Base-by-base conservation (phyloP, 805 yeast genomes). In the Yarrowia sp. region DNA sequence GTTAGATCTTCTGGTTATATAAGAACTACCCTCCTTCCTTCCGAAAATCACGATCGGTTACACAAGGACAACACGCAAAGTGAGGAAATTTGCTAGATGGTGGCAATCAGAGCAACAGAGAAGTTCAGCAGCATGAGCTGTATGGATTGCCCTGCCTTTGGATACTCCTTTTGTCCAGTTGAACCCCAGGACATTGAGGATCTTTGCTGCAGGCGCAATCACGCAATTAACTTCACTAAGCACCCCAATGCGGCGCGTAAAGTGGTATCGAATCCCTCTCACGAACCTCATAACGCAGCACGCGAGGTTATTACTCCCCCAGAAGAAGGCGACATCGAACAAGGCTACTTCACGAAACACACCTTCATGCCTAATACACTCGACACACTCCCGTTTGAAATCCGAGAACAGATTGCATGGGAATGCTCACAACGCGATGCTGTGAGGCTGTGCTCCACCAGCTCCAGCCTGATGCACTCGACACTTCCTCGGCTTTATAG, bases 371-470 rank as follows among this genome's bases (percentile, higher is more conserved):
- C 48, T 35, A 14, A 41, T 10, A 36, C 68, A 3, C 49, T 73
- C 22, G 66, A 67, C 48, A 52, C 67, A 5, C 69, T 78, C 3
- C 80, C 80, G 0, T 71, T 71, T 38, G 78, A 77, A 66, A 56
- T 77, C 5, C 58, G 75, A 19, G 71, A 67, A 12, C 52, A 42
- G 36, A 74, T 77, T 11, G 73, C 77, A 14, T 71, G 72, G 56
- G 69, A 72, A 38, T 75, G 78, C 56, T 69, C 69, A 5, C 80
- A 77, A 65, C 73, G 78, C 5, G 80, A 78, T 45, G 75, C 77
- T 5, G 75, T 77, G 41, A 75, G 73, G 41, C 73, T 78, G 9
- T 73, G 76, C 14, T 53, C 77, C 26, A 73, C 77, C 1, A 72
- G 73, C 46, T 72, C 72, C n/a, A 52, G 53, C 8, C 53, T 75